Evolutionary conservation across 2,329 filamentous ascomycete species (phyloP).

Genomic region (Davidsoniella neocaledoniae): DNA sequence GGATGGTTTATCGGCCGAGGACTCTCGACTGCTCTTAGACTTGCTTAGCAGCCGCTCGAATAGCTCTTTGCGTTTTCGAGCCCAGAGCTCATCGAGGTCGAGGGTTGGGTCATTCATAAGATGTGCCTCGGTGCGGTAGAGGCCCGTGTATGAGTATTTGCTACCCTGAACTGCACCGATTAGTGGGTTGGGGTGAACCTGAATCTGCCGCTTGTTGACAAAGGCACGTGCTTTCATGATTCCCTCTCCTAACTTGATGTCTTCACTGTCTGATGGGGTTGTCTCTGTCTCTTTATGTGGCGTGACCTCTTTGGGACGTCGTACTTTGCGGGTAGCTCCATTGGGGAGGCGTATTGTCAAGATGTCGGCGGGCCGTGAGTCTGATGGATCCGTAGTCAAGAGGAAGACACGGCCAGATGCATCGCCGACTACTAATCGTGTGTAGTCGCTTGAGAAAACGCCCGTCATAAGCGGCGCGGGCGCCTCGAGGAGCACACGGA

Average conservation of each 20-base stretch:
- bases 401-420: constrained; percentile 43
- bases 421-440: constrained; percentile 41
- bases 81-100: too few relatives aligned
- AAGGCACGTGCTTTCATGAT: constrained; percentile 18
- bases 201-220: constrained; percentile 26
- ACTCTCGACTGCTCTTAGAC: too few relatives aligned
- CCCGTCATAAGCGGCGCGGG: constrained; percentile 41
- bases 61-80: too few relatives aligned
- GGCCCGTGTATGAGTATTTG: constrained; percentile 27
- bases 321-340: constrained; percentile 20
- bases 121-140: constrained; percentile 34
- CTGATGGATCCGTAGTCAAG: constrained; percentile 31
- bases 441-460: constrained; percentile 38
- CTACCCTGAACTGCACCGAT: constrained; percentile 41
- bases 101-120: constrained; percentile 10
- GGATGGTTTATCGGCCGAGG: too few relatives aligned
- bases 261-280: neutral
- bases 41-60: too few relatives aligned
- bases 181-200: constrained; percentile 26
- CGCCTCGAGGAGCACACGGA: constrained; percentile 36
- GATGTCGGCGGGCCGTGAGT: constrained; percentile 21
- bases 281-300: constrained; percentile 30
- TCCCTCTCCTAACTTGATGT: constrained; percentile 13
- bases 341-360: constrained; percentile 21
- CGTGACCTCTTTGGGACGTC: constrained; percentile 30